Evolutionary conservation across 345 rosid species (phyloP), one percentile per base, ranked within the genome.

Genomic region (Noccaea bulbosa): DNA sequence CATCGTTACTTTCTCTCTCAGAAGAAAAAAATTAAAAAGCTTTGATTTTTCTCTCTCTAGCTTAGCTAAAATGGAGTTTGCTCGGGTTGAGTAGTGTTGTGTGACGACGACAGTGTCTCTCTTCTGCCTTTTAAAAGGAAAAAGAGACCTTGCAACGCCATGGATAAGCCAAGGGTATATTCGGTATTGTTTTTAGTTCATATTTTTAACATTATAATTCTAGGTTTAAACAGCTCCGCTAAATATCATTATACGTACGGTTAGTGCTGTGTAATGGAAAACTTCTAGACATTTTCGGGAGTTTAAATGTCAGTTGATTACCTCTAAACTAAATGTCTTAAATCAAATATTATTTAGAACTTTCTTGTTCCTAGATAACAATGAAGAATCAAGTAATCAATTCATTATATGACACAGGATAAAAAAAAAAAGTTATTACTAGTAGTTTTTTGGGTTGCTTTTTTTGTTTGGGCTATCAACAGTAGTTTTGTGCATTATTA

Each of bases 81-180:
- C 34, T 35, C 10, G 17, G 35, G 32, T 27, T 65, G 33, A 34
- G 53, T 43, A 6, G 24, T 55, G 14, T 9, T 57, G n/a, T 39
- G 72, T 50, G 56, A 45, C 54, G 70, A 55, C 51, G 57, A 55
- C 58, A 51, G 74, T 47, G 68, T 67, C 46, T 65, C 68, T 70
- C 68, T 40, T 66, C 51, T 54, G 69, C 50, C 47, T 54, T 59
- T 15, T 73, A 62, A 78, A 87, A 59, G 65, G 44, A 17, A 39
- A 65, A 44, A 12, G 9, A 50, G 51, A 45, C 53, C 59, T 65
- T 39, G 66, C 8, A 20, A 22, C 2, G 35, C 16, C 33, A 65
- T n/a, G 81, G 85, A 82, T 72, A 76, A 71, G 77, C 7, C 45
- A 53, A 75, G 89, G 91, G 84, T 49, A 76, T 2, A 72, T 78